Evolutionary conservation across 176 grass and related monocot species (phyloP), one percentile per base, ranked within the genome.

Genomic region (Chrysopogon serrulatus): DNA sequence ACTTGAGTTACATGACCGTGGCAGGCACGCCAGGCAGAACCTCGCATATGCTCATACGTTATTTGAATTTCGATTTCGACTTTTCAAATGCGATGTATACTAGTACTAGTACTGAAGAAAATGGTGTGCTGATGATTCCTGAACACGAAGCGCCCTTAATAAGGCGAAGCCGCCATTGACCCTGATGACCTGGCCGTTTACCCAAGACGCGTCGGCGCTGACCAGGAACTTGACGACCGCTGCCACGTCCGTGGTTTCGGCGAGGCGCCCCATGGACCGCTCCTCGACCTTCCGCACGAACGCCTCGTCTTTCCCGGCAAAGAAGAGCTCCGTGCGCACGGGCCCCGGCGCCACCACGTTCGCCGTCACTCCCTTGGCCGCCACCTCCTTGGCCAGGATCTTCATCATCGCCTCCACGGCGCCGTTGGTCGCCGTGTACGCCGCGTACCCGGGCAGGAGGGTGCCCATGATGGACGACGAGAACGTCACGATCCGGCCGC

Each of bases 341-440:
- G 85, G 87, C 17, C 93, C 87, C 4, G 90, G 87, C 5, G 92
- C 92, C 37, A 95, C 93, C 35, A 88, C 87, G 86, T 95, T 95
- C 0, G 90, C 57, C 1, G 87, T 95, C 27, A 87, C 19, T 14
- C 79, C 68, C 13, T 88, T 92, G 2, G 84, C 87, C 4, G 85
- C 84, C 34, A 92, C 83, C 69, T 92, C 87, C 91, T 88, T 87
- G 1, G 91, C 84, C 13, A 90, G 71, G 65, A 91, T 85, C 74
- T 37, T 65, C 77, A 30, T 79, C 77, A 79, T 66, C 6, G 77
- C 77, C 77, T 79, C 77, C 77, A 67, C 62, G 11, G 61, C 77
- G 14, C 42, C 61, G 61, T 94, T 90, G 47, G 88, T 79, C 35
- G 92, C 83, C 6, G 51, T 44, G 85, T 78, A 78, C 76, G 24